These are phyloP conservation scores for Albatrellus sp. DNA, from an alignment of 1,284 basidiomycete genomes.

Conservation along the genomic window DNA sequence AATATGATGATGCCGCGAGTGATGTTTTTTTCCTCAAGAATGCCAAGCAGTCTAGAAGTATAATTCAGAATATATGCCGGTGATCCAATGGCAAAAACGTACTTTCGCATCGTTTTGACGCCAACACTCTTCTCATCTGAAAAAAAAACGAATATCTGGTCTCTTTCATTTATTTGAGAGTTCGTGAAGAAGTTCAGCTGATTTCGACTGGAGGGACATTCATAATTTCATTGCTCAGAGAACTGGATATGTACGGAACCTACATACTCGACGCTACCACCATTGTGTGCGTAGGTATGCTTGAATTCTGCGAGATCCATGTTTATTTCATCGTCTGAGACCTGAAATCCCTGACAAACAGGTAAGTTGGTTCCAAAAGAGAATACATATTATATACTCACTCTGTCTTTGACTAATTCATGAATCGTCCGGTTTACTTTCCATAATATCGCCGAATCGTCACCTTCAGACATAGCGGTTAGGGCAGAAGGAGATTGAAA, in stretches of 20 bases:
- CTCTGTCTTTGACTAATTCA: slow-evolving; percentile 90
- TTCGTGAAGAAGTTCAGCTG: slow-evolving; percentile 84
- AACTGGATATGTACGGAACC: not conserved
- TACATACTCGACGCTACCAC: slow-evolving; percentile 53
- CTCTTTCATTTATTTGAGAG: slow-evolving; percentile 49
- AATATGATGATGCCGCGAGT: slow-evolving; percentile 92
- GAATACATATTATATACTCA: slow-evolving; percentile 23
- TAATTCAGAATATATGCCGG: slow-evolving; percentile 2
- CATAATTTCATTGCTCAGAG: slow-evolving; percentile 1
- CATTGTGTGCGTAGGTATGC: slow-evolving; percentile 47
- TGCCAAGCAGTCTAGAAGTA: slow-evolving; percentile 59
- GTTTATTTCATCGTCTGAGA: slow-evolving; percentile 83
- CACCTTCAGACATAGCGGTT: slow-evolving; percentile 45
- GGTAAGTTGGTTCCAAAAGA: slow-evolving; percentile 1
- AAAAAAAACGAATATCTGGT: slow-evolving; percentile 93
- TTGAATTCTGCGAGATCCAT: slow-evolving; percentile 75
- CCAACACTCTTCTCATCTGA: slow-evolving; percentile 87
- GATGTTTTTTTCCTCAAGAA: slow-evolving; percentile 85
- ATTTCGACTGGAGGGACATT: slow-evolving; percentile 48
- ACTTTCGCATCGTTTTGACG: slow-evolving; percentile 95
- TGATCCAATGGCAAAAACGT: slow-evolving; percentile 19
- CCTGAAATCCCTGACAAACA: slow-evolving; percentile 63
- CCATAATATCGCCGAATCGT: slow-evolving; percentile 82
- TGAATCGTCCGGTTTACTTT: slow-evolving; percentile 95
- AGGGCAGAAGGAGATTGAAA: slow-evolving; percentile 16